Conservation (phyloP, 2,329 filamentous ascomycete species). For the Claviceps spartinae region DNA sequence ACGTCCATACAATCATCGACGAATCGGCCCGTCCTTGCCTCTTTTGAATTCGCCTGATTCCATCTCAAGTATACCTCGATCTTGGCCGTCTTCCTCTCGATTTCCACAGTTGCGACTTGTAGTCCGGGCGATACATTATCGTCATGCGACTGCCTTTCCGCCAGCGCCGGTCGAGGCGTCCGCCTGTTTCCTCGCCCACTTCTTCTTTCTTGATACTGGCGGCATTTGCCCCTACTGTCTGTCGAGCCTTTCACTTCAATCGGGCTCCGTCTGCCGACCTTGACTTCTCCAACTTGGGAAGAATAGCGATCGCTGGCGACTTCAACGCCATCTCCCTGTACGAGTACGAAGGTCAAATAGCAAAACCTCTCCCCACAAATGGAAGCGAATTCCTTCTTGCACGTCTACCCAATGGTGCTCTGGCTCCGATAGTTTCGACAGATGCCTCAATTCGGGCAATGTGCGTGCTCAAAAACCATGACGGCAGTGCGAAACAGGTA, state of each 20-base stretch:
- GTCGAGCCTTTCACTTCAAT: constrained; percentile 43
- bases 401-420: constrained; percentile 72
- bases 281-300: constrained; percentile 64
- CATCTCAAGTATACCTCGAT: background rate
- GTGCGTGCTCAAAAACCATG: constrained; percentile 59
- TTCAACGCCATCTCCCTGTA: constrained; percentile 88
- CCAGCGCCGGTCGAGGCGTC: constrained; percentile 28
- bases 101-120: background rate
- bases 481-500: constrained; percentile 57
- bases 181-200: constrained; percentile 14
- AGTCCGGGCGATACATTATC: constrained; percentile 11
- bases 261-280: constrained; percentile 56
- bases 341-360: constrained; percentile 67
- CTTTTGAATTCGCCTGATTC: background rate
- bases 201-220: constrained; percentile 25
- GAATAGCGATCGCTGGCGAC: constrained; percentile 75
- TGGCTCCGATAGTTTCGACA: constrained; percentile 58
- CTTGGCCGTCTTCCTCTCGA: background rate
- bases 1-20: background rate
- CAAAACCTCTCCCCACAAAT: constrained; percentile 54
- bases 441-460: constrained; percentile 80
- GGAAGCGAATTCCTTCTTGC: constrained; percentile 71
- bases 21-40: background rate
- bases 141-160: constrained; percentile 36
- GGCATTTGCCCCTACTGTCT: constrained; percentile 27